A percentile compares a stretch with the other conserved stretches of the same genome.
These are phyloP conservation scores for Mimosa pudica DNA, from an alignment of 306 rosid genomes.

Conservation along the genomic window DNA sequence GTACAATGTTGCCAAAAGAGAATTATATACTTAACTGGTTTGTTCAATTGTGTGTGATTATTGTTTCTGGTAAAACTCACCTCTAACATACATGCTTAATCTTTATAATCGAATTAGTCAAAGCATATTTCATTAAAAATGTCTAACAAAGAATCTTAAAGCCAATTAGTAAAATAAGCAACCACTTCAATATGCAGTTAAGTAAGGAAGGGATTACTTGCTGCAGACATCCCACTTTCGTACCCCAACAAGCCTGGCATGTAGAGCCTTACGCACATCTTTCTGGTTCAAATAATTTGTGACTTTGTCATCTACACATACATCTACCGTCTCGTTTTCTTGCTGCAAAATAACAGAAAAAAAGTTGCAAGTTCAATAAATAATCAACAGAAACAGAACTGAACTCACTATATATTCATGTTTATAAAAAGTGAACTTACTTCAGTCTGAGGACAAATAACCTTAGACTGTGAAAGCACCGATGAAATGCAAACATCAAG, in stretches of 20 bases:
- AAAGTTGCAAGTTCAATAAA: conserved; percentile 13
- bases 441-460: conserved; percentile 53
- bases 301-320: conserved; percentile 91
- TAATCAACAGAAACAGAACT: not conserved
- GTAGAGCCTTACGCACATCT: conserved; percentile 84
- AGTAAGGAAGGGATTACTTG: conserved; percentile 53
- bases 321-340: conserved; percentile 73
- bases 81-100: not conserved
- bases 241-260: conserved; percentile 85
- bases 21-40: not conserved
- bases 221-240: conserved; percentile 88
- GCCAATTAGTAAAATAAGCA: not conserved
- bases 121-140: not conserved
- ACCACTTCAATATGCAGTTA: not conserved
- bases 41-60: not conserved
- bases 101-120: not conserved
- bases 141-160: not conserved
- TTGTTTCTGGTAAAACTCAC: not conserved
- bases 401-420: not conserved
- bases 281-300: conserved; percentile 79
- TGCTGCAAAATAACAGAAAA: conserved; percentile 47
- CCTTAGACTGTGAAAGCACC: conserved; percentile 64
- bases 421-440: conserved; percentile 31
- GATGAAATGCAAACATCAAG: conserved; percentile 81
- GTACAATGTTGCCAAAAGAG: not conserved